Evolutionary conservation across 1,284 basidiomycete species (phyloP).

Genomic region (Mycosarcoma mackinlayi): DNA sequence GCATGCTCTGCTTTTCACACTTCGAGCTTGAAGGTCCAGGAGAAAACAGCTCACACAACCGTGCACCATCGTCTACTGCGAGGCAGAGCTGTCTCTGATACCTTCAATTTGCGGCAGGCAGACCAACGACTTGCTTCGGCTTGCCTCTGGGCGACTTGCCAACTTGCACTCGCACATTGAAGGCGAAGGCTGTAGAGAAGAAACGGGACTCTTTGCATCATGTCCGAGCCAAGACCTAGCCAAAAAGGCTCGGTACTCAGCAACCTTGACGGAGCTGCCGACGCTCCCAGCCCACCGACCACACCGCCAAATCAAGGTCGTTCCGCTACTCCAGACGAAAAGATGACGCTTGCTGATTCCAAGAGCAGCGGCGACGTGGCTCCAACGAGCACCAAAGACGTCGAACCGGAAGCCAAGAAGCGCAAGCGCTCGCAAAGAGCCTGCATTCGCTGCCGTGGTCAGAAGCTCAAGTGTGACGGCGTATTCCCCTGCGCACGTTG

Average conservation of each 20-base stretch:
- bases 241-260: conserved; percentile 44
- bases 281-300: conserved; percentile 14
- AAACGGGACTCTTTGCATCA: neutral
- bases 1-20: too few species aligned
- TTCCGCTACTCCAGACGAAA: conserved; percentile 27
- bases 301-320: conserved; percentile 20
- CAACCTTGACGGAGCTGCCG: conserved; percentile 28
- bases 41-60: too few species aligned
- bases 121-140: too few species aligned
- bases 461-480: conserved; percentile 52
- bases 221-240: conserved; percentile 21
- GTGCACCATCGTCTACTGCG: too few species aligned
- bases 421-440: conserved; percentile 50
- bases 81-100: too few species aligned
- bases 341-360: conserved; percentile 15
- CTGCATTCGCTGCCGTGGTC: conserved; percentile 46
- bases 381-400: conserved; percentile 21
- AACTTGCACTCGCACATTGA: too few species aligned
- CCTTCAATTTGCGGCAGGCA: too few species aligned
- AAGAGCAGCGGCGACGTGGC: conserved; percentile 14
- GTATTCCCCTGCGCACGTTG: conserved; percentile 48
- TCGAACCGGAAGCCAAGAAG: conserved; percentile 44
- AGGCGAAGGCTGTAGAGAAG: too few species aligned
- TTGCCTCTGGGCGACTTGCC: too few species aligned
- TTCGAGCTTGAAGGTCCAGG: too few species aligned